Conservation (phyloP, 306 rosid genomes). For the Urtica urens region DNA sequence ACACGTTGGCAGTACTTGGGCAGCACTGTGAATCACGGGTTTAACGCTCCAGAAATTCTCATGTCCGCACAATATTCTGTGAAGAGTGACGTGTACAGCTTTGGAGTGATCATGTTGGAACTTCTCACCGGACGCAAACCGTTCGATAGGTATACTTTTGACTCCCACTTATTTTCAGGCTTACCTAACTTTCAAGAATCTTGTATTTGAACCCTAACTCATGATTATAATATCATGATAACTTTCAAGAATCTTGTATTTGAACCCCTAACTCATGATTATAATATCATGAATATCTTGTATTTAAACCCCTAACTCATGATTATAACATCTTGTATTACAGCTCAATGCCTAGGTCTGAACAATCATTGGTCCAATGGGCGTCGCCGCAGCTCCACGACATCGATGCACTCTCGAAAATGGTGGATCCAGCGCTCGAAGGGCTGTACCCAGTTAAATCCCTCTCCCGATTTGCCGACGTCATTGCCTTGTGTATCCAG, state of each 20-base stretch:
- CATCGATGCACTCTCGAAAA: conserved; percentile 85
- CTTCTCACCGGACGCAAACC: conserved; percentile 91
- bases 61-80: conserved; percentile 66
- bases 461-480: conserved; percentile 95
- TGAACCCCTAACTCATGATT: too few relatives aligned
- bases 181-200: too few relatives aligned
- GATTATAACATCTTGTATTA: too few relatives aligned
- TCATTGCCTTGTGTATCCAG: conserved; percentile 94
- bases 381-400: conserved; percentile 99
- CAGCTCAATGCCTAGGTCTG: conserved; percentile 77
- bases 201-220: too few relatives aligned
- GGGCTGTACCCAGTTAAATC: conserved; percentile 93
- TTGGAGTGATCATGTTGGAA: conserved; percentile 95
- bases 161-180: not conserved
- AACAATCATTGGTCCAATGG: conserved; percentile 94
- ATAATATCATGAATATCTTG: too few relatives aligned
- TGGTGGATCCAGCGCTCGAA: conserved; percentile 87
- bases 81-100: conserved; percentile 85
- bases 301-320: too few relatives aligned
- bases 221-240: too few relatives aligned
- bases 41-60: conserved; percentile 74
- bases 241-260: too few relatives aligned
- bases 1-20: conserved; percentile 47
- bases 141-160: conserved; percentile 63
- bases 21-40: conserved; percentile 62